A percentile compares a stretch with the other conserved stretches of the same genome.
phyloP scores from a whole-genome alignment of 2,329 filamentous ascomycete genomes.

The Xylariaceae sp. region DNA sequence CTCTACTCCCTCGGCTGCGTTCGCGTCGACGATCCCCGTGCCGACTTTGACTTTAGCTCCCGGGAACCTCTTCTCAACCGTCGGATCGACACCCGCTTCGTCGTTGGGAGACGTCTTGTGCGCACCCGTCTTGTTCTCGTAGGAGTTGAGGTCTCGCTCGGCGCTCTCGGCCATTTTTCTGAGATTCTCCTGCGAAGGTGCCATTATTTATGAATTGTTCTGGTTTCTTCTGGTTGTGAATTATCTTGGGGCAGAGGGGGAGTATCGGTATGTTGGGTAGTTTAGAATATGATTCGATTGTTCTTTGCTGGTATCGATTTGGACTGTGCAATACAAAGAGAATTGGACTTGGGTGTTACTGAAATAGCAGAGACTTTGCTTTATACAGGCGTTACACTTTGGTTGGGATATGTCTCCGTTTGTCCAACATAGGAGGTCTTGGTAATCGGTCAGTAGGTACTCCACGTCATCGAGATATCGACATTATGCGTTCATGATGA shows the following conservation, averaged over 20 bases:
- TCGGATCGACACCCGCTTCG: conserved; percentile 38
- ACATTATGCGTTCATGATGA: conserved; percentile 23
- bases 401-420: background rate
- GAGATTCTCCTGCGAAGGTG: conserved; percentile 31
- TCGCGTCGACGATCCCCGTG: conserved; percentile 40
- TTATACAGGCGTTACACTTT: background rate
- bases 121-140: conserved; percentile 43
- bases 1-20: conserved; percentile 39
- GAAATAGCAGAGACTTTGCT: background rate
- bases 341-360: background rate
- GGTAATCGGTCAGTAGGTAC: background rate
- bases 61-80: conserved; percentile 40
- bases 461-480: conserved; percentile 17
- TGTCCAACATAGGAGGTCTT: too few relatives aligned
- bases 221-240: background rate
- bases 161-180: conserved; percentile 40
- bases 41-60: conserved; percentile 32
- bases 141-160: conserved; percentile 43
- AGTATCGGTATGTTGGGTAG: background rate
- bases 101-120: conserved; percentile 35
- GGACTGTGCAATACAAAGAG: background rate
- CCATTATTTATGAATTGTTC: conserved; percentile 18
- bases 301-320: background rate
- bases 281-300: background rate
- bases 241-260: background rate